A percentile compares a stretch with the other conserved stretches of the same genome.
These are phyloP conservation scores for Boletus sp. DNA, from an alignment of 1,284 basidiomycete species.

Conservation along the genomic window DNA sequence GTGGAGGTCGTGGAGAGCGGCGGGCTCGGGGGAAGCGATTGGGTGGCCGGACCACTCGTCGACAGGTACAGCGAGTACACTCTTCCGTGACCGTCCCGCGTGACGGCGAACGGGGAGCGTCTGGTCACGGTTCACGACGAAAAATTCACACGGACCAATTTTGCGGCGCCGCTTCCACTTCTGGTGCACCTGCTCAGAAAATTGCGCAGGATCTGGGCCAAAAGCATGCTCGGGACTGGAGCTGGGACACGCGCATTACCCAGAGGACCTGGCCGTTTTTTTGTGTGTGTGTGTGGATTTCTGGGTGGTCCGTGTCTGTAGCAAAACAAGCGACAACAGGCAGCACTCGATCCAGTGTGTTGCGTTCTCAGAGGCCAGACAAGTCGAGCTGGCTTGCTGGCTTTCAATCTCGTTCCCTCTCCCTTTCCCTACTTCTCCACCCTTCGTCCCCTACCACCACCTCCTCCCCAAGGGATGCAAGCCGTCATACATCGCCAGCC, in stretches of 20 bases:
- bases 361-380: conserved; percentile 32
- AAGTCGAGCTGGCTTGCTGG: conserved; percentile 35
- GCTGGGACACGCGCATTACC: too few relatives aligned
- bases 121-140: conserved; percentile 29
- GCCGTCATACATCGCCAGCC: conserved; percentile 59
- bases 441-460: conserved; percentile 42
- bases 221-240: not conserved
- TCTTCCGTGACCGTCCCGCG: conserved; percentile 32
- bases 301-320: conserved; percentile 6
- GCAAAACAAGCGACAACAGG: conserved; percentile 31
- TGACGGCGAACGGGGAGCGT: conserved; percentile 29
- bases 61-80: conserved; percentile 31
- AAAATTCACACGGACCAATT: conserved; percentile 14
- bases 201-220: conserved; percentile 8
- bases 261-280: not conserved
- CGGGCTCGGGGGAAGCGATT: conserved; percentile 12
- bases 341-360: conserved; percentile 34
- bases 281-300: conserved; percentile 1
- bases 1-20: conserved; percentile 12
- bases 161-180: conserved; percentile 11
- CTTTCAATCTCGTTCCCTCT: conserved; percentile 34
- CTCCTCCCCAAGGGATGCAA: conserved; percentile 55
- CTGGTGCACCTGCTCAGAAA: conserved; percentile 1
- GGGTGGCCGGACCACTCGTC: conserved; percentile 21
- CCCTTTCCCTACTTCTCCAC: conserved; percentile 5